Evolutionary conservation across 2,329 filamentous ascomycete genomes (phyloP), one percentile per base, ranked within the genome.

Genomic region (Pseudogymnoascus sp.): DNA sequence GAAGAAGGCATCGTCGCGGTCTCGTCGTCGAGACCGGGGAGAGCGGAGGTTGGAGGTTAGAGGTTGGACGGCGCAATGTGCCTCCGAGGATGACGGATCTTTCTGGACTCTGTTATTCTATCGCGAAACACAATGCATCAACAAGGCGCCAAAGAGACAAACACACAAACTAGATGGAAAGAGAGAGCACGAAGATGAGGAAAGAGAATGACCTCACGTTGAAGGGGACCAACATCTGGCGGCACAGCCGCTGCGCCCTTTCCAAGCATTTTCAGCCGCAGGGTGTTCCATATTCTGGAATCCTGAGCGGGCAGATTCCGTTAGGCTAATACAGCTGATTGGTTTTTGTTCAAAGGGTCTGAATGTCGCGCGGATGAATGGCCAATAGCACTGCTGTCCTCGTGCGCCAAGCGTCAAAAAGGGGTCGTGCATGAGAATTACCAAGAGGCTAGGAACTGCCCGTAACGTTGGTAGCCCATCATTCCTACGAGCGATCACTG

Each of bases 261-360:
- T 18, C 50, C 50, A 34, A 56, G 50, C 28, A 46, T 50, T 34
- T 34, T 56, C 50, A 56, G 50, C 50, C 50, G 50, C 50, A 56
- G 50, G 28, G 50, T 31, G 28, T 56, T 7, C 50, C 28, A 18
- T 21, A 18, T 56, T 56, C 50, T 18, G 5, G 50, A 56, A 56
- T 56, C 50, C 28, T 56, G 50, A 18, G 10, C 50, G 50, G 50
- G 50, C 25, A 11, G 50, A 18, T 56, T 56, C 25, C 50, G 50
- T 34, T 31, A 14, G 50, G n/a, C 50, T 56, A n/a, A 34, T 12
- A 34, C 31, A 12, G 10, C 12, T 34, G 31, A 36, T 56, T 56
- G 50, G 28, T 36, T 11, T 11, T 18, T 56, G n/a, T 36, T 11
- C n/a, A 34, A 10, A 56, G 28, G 28, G n/a, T 36, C 28, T 14